These are phyloP conservation scores for Porpolomopsis calyptriformis DNA, from an alignment of 768 basidiomycete species.

Conservation along the genomic window DNA sequence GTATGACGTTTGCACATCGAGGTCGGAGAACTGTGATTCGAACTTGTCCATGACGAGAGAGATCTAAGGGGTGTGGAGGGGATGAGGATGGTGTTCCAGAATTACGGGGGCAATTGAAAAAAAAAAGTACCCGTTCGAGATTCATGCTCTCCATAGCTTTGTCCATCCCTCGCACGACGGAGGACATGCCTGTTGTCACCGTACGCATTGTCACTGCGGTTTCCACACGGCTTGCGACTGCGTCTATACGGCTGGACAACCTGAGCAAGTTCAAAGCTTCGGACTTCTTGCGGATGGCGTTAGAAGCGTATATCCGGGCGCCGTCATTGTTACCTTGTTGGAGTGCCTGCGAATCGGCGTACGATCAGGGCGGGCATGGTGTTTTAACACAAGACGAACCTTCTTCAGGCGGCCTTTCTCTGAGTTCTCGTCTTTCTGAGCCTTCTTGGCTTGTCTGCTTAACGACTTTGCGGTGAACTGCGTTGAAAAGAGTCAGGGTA, in stretches of 20 bases:
- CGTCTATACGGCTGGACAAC: slow-evolving; percentile 86
- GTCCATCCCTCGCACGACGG: slow-evolving; percentile 96
- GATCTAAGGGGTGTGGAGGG: slow-evolving; percentile 44
- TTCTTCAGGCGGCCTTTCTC: slow-evolving; percentile 93
- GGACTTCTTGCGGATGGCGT: slow-evolving; percentile 96
- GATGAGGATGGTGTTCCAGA: neutral
- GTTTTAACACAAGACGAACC: slow-evolving; percentile 30
- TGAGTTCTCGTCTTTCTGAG: slow-evolving; percentile 83
- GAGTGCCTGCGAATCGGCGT: slow-evolving; percentile 53
- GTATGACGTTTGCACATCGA: slow-evolving; percentile 95
- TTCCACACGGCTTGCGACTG: slow-evolving; percentile 93
- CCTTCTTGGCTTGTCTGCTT: slow-evolving; percentile 91
- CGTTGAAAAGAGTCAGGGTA: slow-evolving; percentile 9
- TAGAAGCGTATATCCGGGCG: slow-evolving; percentile 95
- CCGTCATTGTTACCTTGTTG: slow-evolving; percentile 96
- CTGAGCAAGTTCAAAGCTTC: slow-evolving; percentile 87
- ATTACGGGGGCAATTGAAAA: neutral
- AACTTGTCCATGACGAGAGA: slow-evolving; percentile 99
- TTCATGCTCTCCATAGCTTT: slow-evolving; percentile 99
- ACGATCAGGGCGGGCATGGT: slow-evolving; percentile 1
- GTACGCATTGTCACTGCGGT: slow-evolving; percentile 97
- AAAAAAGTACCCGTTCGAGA: slow-evolving; percentile 78
- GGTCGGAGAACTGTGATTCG: slow-evolving; percentile 88
- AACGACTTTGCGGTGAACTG: slow-evolving; percentile 98
- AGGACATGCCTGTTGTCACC: slow-evolving; percentile 94